These are phyloP conservation scores for Neofusicoccum parvum DNA, from an alignment of 2,329 filamentous ascomycete genomes.

Conservation along the genomic window DNA sequence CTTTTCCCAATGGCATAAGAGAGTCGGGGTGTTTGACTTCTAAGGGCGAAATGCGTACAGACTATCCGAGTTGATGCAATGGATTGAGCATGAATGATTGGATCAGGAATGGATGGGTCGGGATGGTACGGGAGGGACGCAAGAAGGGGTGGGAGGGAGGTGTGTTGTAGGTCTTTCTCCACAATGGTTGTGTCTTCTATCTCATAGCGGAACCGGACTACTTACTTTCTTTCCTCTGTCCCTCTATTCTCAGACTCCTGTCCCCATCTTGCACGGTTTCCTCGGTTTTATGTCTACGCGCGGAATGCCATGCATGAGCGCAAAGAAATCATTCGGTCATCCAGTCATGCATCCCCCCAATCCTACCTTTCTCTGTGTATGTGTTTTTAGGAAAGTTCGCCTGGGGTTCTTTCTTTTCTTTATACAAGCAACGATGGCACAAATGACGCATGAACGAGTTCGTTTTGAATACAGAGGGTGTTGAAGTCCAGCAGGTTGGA, in stretches of 20 bases:
- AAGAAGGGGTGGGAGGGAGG: background rate
- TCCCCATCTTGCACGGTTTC: background rate
- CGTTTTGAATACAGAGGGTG: no score
- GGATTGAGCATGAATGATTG: background rate
- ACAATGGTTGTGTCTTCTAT: background rate
- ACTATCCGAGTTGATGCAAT: background rate
- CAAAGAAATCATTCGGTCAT: background rate
- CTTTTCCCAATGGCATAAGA: conserved; percentile 4
- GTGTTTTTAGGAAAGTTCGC: background rate
- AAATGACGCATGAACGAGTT: no score
- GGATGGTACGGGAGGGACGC: background rate
- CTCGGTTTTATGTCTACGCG: background rate
- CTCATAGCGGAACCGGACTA: background rate
- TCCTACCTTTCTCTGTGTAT: background rate
- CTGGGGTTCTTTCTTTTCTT: background rate
- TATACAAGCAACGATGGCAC: background rate
- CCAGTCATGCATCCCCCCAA: background rate
- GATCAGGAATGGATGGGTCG: background rate
- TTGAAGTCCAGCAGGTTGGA: no score
- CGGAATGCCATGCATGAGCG: background rate
- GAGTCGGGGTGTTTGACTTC: conserved; percentile 2
- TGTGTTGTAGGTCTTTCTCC: background rate
- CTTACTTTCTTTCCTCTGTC: background rate
- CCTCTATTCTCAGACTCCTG: background rate
- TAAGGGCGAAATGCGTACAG: background rate